A percentile compares a stretch with the other conserved stretches of the same genome.
These are phyloP conservation scores for Pisolithus albus DNA, from an alignment of 768 basidiomycete genomes.

Conservation along the genomic window DNA sequence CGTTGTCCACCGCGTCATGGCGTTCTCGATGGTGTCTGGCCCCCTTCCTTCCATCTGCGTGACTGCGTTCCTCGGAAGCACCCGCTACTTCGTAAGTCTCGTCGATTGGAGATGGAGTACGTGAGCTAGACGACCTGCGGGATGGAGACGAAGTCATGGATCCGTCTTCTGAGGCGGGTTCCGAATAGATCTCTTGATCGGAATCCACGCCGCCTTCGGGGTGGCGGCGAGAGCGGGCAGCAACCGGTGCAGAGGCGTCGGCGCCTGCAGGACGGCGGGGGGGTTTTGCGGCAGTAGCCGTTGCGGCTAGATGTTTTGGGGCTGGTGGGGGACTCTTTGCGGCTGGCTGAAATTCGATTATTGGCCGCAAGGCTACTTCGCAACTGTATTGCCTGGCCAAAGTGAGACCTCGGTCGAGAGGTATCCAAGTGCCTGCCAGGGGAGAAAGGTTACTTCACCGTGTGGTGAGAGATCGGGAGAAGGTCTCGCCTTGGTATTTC, in stretches of 20 bases:
- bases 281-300: constrained; percentile 38
- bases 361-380: constrained; percentile 77
- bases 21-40: constrained; percentile 44
- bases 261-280: constrained; percentile 19
- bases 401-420: constrained; percentile 79
- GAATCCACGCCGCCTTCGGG: constrained; percentile 47
- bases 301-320: constrained; percentile 87
- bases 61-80: constrained; percentile 20
- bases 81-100: constrained; percentile 31
- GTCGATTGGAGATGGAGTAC: constrained; percentile 84
- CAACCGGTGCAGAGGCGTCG: constrained; percentile 18
- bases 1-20: constrained; percentile 41
- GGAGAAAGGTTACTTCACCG: not conserved
- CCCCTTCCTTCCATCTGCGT: constrained; percentile 40
- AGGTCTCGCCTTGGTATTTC: constrained; percentile 90
- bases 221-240: constrained; percentile 56
- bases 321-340: constrained; percentile 90
- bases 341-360: constrained; percentile 89
- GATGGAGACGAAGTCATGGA: constrained; percentile 89
- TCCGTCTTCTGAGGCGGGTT: constrained; percentile 76
- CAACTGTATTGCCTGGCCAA: constrained; percentile 93
- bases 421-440: constrained; percentile 91
- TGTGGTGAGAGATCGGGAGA: constrained; percentile 2
- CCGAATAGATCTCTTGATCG: constrained; percentile 58
- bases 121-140: constrained; percentile 79